These are phyloP conservation scores for Lasiosphaeria miniovina DNA, from an alignment of 495 filamentous ascomycete genomes.

Conservation along the genomic window DNA sequence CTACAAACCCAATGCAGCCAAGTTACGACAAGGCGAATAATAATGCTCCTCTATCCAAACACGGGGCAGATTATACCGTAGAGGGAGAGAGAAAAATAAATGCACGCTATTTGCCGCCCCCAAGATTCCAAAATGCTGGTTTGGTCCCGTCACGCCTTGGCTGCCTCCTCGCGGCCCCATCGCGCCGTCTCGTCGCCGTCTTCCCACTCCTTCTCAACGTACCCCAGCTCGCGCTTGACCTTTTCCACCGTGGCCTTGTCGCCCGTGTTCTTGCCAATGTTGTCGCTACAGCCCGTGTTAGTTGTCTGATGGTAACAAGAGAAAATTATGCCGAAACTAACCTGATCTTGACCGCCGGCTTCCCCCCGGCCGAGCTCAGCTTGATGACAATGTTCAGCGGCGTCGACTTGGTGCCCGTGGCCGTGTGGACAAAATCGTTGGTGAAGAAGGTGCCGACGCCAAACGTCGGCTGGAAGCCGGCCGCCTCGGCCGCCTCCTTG, in stretches of 20 bases:
- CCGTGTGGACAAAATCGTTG: slow-evolving; percentile 75
- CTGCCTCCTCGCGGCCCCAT: slow-evolving; percentile 55
- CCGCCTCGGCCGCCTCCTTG: slow-evolving; percentile 72
- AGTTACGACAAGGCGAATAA: too few species aligned
- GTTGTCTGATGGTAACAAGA: background rate
- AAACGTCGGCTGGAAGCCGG: slow-evolving; percentile 79
- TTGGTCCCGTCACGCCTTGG: background rate
- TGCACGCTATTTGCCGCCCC: background rate
- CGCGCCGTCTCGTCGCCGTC: slow-evolving; percentile 79
- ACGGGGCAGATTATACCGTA: background rate
- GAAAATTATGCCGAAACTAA: slow-evolving; percentile 9
- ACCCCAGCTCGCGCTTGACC: slow-evolving; percentile 83
- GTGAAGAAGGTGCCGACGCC: slow-evolving; percentile 95
- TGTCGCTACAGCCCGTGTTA: slow-evolving; percentile 56
- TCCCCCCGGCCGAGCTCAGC: slow-evolving; percentile 75
- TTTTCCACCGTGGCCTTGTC: slow-evolving; percentile 71
- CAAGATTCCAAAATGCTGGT: background rate
- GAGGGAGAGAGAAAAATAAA: background rate
- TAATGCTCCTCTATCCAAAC: too few species aligned
- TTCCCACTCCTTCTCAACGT: slow-evolving; percentile 78
- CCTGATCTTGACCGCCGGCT: slow-evolving; percentile 88
- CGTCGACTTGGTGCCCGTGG: slow-evolving; percentile 74
- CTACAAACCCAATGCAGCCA: too few species aligned
- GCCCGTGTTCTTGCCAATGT: slow-evolving; percentile 93
- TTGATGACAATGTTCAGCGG: slow-evolving; percentile 99